These are phyloP conservation scores for Toxoplasma gondii DNA, from an alignment of 169 alveolate species.

Conservation along the genomic window DNA sequence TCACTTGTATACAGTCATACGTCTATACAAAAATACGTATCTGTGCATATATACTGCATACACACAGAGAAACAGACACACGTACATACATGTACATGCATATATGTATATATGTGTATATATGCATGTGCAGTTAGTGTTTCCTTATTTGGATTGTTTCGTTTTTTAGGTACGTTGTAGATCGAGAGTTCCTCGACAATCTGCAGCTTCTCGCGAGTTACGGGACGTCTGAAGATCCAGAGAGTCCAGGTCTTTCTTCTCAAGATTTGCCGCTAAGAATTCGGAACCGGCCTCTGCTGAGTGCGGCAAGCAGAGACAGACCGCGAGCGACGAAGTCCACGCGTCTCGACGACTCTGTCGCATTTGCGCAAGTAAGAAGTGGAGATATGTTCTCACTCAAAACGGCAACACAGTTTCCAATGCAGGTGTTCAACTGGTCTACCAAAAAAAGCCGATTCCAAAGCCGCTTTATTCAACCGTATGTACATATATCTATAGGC, in stretches of 20 bases:
- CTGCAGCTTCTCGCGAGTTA: conserved; percentile 11
- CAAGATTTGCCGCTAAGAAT: conserved; percentile 14
- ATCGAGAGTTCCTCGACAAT: neutral
- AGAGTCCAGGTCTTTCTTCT: neutral
- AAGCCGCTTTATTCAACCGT: neutral
- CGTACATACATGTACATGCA: neutral
- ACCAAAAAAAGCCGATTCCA: neutral
- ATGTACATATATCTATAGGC: neutral
- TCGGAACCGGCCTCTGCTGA: neutral
- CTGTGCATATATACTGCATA: no score
- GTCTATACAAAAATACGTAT: no score
- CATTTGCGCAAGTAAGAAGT: neutral
- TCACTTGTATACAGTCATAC: no score
- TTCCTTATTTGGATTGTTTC: neutral
- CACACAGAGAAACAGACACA: neutral
- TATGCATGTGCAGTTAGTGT: no score
- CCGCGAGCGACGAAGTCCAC: conserved; percentile 21
- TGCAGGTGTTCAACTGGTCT: no score
- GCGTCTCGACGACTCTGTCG: conserved; percentile 16
- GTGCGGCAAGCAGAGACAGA: neutral
- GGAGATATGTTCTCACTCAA: neutral
- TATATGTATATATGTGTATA: no score
- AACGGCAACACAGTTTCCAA: no score
- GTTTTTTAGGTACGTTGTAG: conserved; percentile 9
- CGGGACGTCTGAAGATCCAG: neutral